Base-by-base conservation (phyloP, 306 rosid genomes). In the Carpinus fangiana region DNA sequence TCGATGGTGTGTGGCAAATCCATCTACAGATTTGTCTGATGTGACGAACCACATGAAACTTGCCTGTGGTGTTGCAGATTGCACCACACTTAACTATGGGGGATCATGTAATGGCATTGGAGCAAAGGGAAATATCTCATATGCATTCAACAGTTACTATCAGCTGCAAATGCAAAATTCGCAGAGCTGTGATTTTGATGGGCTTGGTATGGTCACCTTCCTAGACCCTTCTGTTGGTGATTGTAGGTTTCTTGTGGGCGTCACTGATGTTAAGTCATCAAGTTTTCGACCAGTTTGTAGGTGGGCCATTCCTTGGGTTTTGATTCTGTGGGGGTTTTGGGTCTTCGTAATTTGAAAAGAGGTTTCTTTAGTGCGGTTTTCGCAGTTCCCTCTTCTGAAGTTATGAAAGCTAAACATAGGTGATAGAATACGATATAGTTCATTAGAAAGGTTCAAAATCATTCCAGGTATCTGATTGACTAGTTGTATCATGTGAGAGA, bases 101-200 rank as follows among this genome's bases (percentile, higher is more conserved):
- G 98, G 97, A 43, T 95, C 98, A 1, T 95, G 98, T 72, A 95
- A 95, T 23, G 93, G 70, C 82, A 91, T 95, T 74, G 98, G 98
- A 1, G 91, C 79, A 12, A 92, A 90, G 86, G 98, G 97, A 76
- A 95, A 95, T 4, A 80, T 93, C 79, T 95, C 98, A 1, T 95
- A 95, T 76, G 98, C 98, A 50, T 95, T 95, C 76, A 95, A 95
- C 86, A 91, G 98, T 83, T 95, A 90, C 84, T 95, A 95, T 86
- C 98, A 95, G 93, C 85, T 90, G 56, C 93, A 84, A 67, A 87
- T 88, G 96, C 98, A 95, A 80, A 86, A 92, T 13, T 87, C 83
- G 31, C 53, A 66, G 72, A 95, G 98, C 90, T 95, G 98, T 9
- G 84, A 91, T 68, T 95, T 95, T 73, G 98, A 90, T 71, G 98